phyloP scores from a whole-genome alignment of 176 grass and related monocot species.

The Tillandsia leiboldiana region DNA sequence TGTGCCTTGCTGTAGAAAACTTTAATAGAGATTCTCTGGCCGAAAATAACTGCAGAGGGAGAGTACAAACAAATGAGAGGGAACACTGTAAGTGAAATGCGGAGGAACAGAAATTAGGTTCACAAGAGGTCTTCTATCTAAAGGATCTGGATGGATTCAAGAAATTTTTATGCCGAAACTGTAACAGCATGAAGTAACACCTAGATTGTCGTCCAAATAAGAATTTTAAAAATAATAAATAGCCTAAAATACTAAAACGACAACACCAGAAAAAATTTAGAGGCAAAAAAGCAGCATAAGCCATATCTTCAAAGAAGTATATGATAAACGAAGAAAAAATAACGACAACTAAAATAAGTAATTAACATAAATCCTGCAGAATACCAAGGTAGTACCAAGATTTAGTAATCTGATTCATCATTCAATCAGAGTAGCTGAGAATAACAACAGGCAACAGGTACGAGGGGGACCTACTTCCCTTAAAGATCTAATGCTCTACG shows the following conservation, averaged over 20 bases:
- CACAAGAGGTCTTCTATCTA: not conserved
- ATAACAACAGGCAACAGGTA: not conserved
- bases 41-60: slow-evolving; percentile 56
- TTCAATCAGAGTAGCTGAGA: not conserved
- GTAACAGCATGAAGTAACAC: not conserved
- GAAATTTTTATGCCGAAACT: not conserved
- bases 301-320: not conserved
- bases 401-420: not conserved
- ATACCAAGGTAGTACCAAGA: not conserved
- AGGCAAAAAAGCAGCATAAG: not conserved
- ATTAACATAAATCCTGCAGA: not conserved
- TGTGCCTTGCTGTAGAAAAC: slow-evolving; percentile 32
- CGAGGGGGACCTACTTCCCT: not conserved
- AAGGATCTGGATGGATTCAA: too few relatives aligned
- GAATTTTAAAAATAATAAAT: not conserved
- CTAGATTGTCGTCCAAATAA: not conserved
- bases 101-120: not conserved
- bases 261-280: too few relatives aligned
- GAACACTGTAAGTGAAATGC: not conserved
- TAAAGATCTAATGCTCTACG: not conserved
- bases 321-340: not conserved
- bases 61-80: not conserved
- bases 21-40: slow-evolving; percentile 48
- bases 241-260: not conserved
- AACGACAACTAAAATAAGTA: not conserved